A percentile compares a stretch with the other conserved stretches of the same genome.
phyloP scores from a whole-genome alignment of 495 filamentous ascomycete genomes.

The Neohortaea acidophila region DNA sequence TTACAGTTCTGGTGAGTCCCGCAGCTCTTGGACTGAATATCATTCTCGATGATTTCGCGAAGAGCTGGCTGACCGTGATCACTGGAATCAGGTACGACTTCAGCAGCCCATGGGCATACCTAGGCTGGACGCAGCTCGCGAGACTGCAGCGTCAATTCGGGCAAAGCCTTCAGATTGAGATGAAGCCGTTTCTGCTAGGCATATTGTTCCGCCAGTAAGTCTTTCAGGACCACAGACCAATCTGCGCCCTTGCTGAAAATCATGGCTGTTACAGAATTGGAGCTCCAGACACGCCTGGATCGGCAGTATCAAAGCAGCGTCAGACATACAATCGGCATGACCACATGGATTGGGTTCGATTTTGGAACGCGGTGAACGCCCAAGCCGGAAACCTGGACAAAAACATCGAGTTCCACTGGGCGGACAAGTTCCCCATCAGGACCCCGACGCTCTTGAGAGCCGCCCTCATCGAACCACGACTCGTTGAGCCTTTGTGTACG shows the following conservation, averaged over 20 bases:
- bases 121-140: conserved; percentile 15
- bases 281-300: conserved; percentile 14
- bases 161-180: conserved; percentile 10
- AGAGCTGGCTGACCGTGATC: too few relatives aligned
- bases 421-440: conserved; percentile 15
- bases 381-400: conserved; percentile 15
- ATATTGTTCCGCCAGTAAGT: conserved; percentile 16
- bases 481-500: conserved; percentile 8
- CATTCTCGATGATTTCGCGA: too few relatives aligned
- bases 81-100: too few relatives aligned
- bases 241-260: neutral
- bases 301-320: conserved; percentile 9
- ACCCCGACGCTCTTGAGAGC: conserved; percentile 13
- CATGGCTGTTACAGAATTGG: conserved; percentile 12
- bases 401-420: conserved; percentile 16
- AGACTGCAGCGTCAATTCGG: conserved; percentile 14
- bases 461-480: conserved; percentile 7
- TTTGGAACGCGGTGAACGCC: conserved; percentile 14
- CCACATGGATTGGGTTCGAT: conserved; percentile 14
- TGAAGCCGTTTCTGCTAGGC: conserved; percentile 18
- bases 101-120: conserved; percentile 15
- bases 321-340: conserved; percentile 10
- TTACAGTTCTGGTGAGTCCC: conserved; percentile 18
- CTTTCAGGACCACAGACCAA: neutral
- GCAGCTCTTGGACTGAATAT: too few relatives aligned